phyloP scores from a whole-genome alignment of 179 eudicot genomes.

The Patellifolia procumbens region DNA sequence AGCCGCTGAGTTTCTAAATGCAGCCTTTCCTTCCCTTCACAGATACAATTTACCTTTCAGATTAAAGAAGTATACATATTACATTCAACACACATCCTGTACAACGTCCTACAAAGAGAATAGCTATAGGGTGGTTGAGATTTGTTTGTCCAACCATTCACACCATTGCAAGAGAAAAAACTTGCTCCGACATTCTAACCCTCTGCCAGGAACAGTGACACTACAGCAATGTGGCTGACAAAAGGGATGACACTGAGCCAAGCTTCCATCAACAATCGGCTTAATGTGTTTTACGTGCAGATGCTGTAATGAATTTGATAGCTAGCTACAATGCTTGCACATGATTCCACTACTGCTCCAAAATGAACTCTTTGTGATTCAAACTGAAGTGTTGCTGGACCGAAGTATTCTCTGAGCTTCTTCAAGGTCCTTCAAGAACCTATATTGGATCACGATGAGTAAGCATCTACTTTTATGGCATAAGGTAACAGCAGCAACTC shows the following conservation, averaged over 20 bases:
- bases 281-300: background rate
- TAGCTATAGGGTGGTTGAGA: background rate
- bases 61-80: background rate
- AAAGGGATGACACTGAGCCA: background rate
- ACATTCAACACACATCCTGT: background rate
- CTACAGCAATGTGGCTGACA: background rate
- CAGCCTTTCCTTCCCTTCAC: background rate
- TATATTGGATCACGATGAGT: conserved; percentile 27
- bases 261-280: background rate
- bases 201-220: background rate
- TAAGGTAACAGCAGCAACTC: background rate
- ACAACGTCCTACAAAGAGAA: background rate
- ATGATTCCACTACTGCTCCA: background rate
- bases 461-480: background rate
- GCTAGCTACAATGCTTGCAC: conserved; percentile 18
- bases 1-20: conserved; percentile 5
- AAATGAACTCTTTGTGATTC: conserved; percentile 14
- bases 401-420: conserved; percentile 76
- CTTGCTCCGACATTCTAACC: background rate
- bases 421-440: conserved; percentile 88
- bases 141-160: background rate
- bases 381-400: conserved; percentile 53
- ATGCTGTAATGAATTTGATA: background rate
- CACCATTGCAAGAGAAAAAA: background rate
- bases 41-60: conserved; percentile 15